These are phyloP conservation scores for Drechmeria coniospora DNA, from an alignment of 2,329 filamentous ascomycete species.

Conservation along the genomic window DNA sequence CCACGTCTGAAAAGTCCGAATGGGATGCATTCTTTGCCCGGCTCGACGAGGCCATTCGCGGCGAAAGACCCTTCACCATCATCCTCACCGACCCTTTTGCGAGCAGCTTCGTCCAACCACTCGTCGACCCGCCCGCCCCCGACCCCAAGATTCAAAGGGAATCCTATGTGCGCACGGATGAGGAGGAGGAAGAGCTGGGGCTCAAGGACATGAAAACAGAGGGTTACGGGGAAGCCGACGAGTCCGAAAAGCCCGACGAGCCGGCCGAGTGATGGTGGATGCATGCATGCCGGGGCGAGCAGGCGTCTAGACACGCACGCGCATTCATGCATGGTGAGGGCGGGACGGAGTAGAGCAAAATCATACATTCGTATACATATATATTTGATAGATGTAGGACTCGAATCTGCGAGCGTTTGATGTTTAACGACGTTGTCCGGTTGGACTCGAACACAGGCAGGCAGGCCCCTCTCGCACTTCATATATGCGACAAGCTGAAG, in stretches of 20 bases:
- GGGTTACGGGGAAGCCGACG: slow-evolving; percentile 46
- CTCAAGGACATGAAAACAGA: slow-evolving; percentile 87
- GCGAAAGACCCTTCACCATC: slow-evolving; percentile 66
- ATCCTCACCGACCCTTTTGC: slow-evolving; percentile 79
- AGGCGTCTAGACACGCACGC: not conserved
- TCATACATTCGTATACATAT: too few relatives aligned
- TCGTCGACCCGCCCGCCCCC: slow-evolving; percentile 52
- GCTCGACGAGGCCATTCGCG: slow-evolving; percentile 64
- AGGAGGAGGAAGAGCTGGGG: slow-evolving; percentile 89
- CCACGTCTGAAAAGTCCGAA: slow-evolving; percentile 43
- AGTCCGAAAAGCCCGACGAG: slow-evolving; percentile 12
- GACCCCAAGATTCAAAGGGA: slow-evolving; percentile 72
- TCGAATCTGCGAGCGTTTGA: too few relatives aligned
- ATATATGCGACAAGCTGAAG: too few relatives aligned
- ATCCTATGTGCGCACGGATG: slow-evolving; percentile 73
- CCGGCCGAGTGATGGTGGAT: slow-evolving; percentile 1
- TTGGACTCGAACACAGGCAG: too few relatives aligned
- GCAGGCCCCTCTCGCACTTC: too few relatives aligned
- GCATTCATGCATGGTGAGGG: too few relatives aligned
- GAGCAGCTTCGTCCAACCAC: slow-evolving; percentile 84
- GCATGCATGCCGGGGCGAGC: not conserved
- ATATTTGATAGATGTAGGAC: too few relatives aligned
- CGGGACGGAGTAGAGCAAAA: too few relatives aligned
- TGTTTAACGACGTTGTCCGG: too few relatives aligned
- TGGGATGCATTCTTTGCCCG: slow-evolving; percentile 74